Evolutionary conservation across 164 flowering plant genomes (phyloP).

Genomic region (Berberis thunbergii): DNA sequence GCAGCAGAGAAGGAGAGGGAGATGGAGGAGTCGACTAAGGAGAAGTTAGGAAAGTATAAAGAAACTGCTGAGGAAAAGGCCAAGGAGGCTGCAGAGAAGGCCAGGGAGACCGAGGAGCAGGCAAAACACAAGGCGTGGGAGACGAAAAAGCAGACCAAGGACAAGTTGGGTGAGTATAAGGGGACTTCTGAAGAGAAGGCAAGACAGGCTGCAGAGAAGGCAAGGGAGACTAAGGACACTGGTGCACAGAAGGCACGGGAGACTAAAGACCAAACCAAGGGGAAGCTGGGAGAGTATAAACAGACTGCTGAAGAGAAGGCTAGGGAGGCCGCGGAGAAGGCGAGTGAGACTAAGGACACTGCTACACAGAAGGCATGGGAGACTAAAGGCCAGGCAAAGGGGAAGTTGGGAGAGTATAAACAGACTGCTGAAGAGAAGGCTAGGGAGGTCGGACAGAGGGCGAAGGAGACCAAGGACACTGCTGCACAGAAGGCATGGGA

Average conservation of each 20-base stretch:
- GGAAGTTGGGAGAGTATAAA: slow-evolving; percentile 18
- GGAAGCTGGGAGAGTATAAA: slow-evolving; percentile 18
- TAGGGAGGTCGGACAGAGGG: slow-evolving; percentile 5
- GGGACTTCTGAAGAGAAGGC: no score
- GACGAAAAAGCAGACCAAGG: neutral
- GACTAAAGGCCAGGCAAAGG: slow-evolving; percentile 1
- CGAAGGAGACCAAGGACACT: slow-evolving; percentile 8
- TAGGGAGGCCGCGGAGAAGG: slow-evolving; percentile 17
- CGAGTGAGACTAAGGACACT: slow-evolving; percentile 4
- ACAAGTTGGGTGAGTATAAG: neutral
- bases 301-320: slow-evolving; percentile 17
- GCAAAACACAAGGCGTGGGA: no score
- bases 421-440: slow-evolving; percentile 17
- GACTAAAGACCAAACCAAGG: neutral
- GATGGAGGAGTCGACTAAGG: slow-evolving; percentile 4
- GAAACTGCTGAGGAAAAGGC: no score
- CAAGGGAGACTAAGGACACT: slow-evolving; percentile 9
- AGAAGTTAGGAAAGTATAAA: slow-evolving; percentile 12
- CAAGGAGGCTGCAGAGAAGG: no score
- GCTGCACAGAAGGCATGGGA: slow-evolving; percentile 13
- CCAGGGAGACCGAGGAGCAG: no score
- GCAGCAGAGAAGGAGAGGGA: slow-evolving; percentile 21
- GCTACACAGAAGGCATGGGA: slow-evolving; percentile 13
- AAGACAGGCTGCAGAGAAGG: no score
- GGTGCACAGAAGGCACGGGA: slow-evolving; percentile 13